Conservation (phyloP, 2,329 filamentous ascomycete species). For the Alternaria panax region DNA sequence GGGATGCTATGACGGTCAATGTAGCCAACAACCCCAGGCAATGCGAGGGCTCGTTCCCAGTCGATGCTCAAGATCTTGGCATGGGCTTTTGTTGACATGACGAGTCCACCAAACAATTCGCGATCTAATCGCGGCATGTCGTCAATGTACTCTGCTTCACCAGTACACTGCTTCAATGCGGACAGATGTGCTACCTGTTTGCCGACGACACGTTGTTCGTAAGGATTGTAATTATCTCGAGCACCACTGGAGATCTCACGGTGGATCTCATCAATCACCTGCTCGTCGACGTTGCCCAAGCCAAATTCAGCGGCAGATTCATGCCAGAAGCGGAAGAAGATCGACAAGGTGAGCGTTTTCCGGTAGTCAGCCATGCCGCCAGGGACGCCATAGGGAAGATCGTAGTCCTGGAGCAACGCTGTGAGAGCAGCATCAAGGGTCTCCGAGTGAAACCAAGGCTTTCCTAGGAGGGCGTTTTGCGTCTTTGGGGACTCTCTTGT, state of each 20-base stretch:
- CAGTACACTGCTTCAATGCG: constrained; percentile 89
- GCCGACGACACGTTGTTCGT: constrained; percentile 81
- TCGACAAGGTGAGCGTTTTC: constrained; percentile 84
- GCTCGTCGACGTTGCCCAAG: constrained; percentile 66
- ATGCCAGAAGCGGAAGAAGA: constrained; percentile 98
- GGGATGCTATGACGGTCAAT: constrained; percentile 84
- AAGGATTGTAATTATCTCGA: constrained; percentile 79
- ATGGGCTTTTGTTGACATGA: constrained; percentile 85
- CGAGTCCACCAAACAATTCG: constrained; percentile 85
- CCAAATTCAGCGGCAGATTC: constrained; percentile 74
- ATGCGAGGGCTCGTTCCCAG: constrained; percentile 75
- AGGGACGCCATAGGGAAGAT: constrained; percentile 84
- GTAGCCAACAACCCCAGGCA: constrained; percentile 84
- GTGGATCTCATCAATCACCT: constrained; percentile 83
- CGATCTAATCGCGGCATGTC: constrained; percentile 86
- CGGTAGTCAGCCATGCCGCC: constrained; percentile 97
- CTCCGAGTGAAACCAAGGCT: constrained; percentile 76
- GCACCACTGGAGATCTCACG: constrained; percentile 78
- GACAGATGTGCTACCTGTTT: constrained; percentile 86
- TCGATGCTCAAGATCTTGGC: constrained; percentile 85
- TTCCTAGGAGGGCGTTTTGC: constrained; percentile 74
- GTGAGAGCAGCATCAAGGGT: constrained; percentile 87
- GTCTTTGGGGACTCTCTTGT: constrained; percentile 82
- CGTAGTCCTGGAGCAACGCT: constrained; percentile 81
- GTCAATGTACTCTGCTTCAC: constrained; percentile 93